phyloP scores from a whole-genome alignment of 306 rosid species.

The Vachellia collinsii region DNA sequence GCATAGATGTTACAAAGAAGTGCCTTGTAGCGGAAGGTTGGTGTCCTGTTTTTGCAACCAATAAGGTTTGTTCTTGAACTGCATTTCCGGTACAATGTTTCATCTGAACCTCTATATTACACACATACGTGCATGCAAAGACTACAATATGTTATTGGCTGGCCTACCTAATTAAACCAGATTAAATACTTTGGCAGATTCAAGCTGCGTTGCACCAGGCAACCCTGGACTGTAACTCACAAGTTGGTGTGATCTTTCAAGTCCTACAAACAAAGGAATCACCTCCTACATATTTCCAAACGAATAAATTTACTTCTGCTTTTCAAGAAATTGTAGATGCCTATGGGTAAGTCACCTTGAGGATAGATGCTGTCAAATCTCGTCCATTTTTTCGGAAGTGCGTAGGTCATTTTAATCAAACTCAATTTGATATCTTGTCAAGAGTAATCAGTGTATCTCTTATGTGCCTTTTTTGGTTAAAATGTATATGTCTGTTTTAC shows the following conservation, averaged over 20 bases:
- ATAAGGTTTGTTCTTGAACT: slow-evolving; percentile 57
- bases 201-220: slow-evolving; percentile 61
- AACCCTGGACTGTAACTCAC: slow-evolving; percentile 65
- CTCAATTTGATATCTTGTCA: neutral
- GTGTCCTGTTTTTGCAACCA: slow-evolving; percentile 82
- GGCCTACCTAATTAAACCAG: slow-evolving; percentile 28
- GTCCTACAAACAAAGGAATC: slow-evolving; percentile 69
- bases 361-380: slow-evolving; percentile 20
- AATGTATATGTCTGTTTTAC: neutral
- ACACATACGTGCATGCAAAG: neutral
- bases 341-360: slow-evolving; percentile 64
- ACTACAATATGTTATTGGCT: neutral
- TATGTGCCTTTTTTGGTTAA: neutral
- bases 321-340: slow-evolving; percentile 90
- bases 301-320: slow-evolving; percentile 71
- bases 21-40: slow-evolving; percentile 94
- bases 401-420: slow-evolving; percentile 16
- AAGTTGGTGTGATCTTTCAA: slow-evolving; percentile 69
- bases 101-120: slow-evolving; percentile 7
- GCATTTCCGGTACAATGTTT: slow-evolving; percentile 22
- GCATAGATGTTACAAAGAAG: slow-evolving; percentile 83
- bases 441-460: neutral
- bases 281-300: slow-evolving; percentile 71
- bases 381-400: neutral
- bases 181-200: slow-evolving; percentile 52